These are phyloP conservation scores for Thelonectria discophora DNA, from an alignment of 2,329 filamentous ascomycete genomes.

Conservation along the genomic window DNA sequence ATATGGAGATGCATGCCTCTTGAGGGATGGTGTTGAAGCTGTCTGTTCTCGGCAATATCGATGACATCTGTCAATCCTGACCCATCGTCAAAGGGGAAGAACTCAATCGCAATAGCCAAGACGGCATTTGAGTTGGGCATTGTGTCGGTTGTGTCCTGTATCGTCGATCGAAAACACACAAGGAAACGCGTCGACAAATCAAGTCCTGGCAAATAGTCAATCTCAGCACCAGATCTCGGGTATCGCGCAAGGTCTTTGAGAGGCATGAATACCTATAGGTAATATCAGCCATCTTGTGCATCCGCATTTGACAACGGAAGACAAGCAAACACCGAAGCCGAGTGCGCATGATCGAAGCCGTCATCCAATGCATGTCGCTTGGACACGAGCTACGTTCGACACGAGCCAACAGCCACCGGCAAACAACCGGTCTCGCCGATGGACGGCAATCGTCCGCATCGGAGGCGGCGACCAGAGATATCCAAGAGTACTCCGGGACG, in stretches of 20 bases:
- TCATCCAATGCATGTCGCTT: not conserved
- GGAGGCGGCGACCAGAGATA: not conserved
- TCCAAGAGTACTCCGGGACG: not conserved
- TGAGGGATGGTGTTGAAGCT: constrained; percentile 34
- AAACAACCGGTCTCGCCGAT: constrained; percentile 2
- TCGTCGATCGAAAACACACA: not conserved
- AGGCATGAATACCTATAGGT: no score
- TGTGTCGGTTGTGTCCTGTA: not conserved
- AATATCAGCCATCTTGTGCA: no score
- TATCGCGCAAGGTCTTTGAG: constrained; percentile 7
- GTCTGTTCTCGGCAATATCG: constrained; percentile 14
- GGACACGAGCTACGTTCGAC: constrained; percentile 2
- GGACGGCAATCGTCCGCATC: constrained; percentile 8
- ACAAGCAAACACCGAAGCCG: no score
- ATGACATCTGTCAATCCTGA: constrained; percentile 14
- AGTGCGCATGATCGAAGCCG: not conserved
- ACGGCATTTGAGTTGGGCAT: not conserved
- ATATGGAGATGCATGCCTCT: constrained; percentile 35
- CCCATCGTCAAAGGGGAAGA: constrained; percentile 4
- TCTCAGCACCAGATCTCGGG: constrained; percentile 19
- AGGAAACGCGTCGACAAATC: not conserved
- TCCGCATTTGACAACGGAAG: no score
- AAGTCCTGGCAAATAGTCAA: constrained; percentile 1
- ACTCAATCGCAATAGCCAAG: not conserved
- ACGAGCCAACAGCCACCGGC: not conserved